A percentile compares a stretch with the other conserved stretches of the same genome.
These are phyloP conservation scores for Penicillium salamii DNA, from an alignment of 495 filamentous ascomycete species.

Conservation along the genomic window DNA sequence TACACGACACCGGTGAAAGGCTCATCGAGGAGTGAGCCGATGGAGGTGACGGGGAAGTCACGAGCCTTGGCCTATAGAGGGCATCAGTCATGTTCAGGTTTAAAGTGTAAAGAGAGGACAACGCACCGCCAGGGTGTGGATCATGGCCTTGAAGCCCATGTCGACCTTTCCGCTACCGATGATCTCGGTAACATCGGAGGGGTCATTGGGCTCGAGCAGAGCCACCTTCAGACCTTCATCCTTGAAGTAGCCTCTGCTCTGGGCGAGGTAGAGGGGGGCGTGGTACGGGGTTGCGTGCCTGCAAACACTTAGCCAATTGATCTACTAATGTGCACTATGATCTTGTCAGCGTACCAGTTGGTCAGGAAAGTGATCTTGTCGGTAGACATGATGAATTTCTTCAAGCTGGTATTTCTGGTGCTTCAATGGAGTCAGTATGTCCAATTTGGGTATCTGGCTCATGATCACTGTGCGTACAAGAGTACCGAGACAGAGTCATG, in stretches of 20 bases:
- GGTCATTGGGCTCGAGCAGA: constrained; percentile 69
- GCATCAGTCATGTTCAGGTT: background rate
- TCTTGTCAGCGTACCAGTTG: constrained; percentile 57
- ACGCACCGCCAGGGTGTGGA: constrained; percentile 64
- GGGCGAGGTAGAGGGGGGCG: constrained; percentile 67
- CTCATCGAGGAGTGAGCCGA: constrained; percentile 67
- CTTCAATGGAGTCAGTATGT: constrained; percentile 20
- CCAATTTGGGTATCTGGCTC: background rate
- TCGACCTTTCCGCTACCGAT: constrained; percentile 69
- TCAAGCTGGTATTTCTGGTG: constrained; percentile 14
- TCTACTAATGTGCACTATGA: background rate
- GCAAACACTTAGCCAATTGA: constrained; percentile 27
- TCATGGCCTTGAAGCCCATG: constrained; percentile 76
- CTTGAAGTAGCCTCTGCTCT: constrained; percentile 66
- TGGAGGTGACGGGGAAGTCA: constrained; percentile 63
- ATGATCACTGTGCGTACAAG: background rate
- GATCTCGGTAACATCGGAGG: constrained; percentile 69
- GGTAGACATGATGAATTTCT: constrained; percentile 57
- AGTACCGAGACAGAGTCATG: constrained; percentile 5
- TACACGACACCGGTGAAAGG: constrained; percentile 72
- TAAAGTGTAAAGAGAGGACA: background rate
- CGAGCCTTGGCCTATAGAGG: constrained; percentile 60
- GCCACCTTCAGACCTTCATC: constrained; percentile 69
- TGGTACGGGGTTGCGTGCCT: constrained; percentile 75
- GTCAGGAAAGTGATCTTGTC: constrained; percentile 74